Evolutionary conservation across 2,329 filamentous ascomycete genomes (phyloP).

Genomic region (Xylaria hypoxylon): DNA sequence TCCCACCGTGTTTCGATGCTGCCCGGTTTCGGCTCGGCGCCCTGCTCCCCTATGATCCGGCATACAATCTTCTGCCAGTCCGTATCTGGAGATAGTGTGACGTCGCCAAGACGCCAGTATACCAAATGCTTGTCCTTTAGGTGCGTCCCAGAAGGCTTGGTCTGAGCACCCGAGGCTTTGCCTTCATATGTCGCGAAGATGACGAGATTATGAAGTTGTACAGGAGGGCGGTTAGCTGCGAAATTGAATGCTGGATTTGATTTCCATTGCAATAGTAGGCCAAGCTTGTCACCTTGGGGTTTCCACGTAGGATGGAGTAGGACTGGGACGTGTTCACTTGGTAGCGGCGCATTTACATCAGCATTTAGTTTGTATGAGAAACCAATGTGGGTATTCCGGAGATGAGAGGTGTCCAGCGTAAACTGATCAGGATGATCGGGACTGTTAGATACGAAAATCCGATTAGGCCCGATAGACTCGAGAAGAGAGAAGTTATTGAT

Average conservation of each 20-base stretch:
- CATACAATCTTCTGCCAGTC: conserved; percentile 83
- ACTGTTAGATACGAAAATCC: conserved; percentile 83
- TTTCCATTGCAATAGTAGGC: conserved; percentile 84
- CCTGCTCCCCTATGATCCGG: conserved; percentile 79
- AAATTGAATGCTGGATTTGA: conserved; percentile 77
- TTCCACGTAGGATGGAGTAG: conserved; percentile 84
- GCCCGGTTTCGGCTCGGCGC: conserved; percentile 76
- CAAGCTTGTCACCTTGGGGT: conserved; percentile 84
- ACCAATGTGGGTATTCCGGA: conserved; percentile 80
- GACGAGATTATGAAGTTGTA: conserved; percentile 79
- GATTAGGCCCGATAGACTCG: conserved; percentile 93
- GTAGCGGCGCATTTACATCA: conserved; percentile 61
- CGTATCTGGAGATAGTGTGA: conserved; percentile 72
- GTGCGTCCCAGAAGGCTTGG: conserved; percentile 83
- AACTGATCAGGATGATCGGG: conserved; percentile 81
- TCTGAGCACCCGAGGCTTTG: conserved; percentile 74
- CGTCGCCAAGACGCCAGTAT: conserved; percentile 83
- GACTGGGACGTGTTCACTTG: conserved; percentile 74
- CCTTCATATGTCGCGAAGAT: conserved; percentile 79
- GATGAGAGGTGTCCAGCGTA: conserved; percentile 76
- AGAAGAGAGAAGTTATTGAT: conserved; percentile 90
- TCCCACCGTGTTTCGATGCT: conserved; percentile 89
- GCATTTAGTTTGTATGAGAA: conserved; percentile 94
- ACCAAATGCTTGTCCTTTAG: conserved; percentile 80
- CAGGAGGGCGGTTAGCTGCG: conserved; percentile 53